These are phyloP conservation scores for Neonectria neomacrospora DNA, from an alignment of 2,329 filamentous ascomycete species.

Conservation along the genomic window DNA sequence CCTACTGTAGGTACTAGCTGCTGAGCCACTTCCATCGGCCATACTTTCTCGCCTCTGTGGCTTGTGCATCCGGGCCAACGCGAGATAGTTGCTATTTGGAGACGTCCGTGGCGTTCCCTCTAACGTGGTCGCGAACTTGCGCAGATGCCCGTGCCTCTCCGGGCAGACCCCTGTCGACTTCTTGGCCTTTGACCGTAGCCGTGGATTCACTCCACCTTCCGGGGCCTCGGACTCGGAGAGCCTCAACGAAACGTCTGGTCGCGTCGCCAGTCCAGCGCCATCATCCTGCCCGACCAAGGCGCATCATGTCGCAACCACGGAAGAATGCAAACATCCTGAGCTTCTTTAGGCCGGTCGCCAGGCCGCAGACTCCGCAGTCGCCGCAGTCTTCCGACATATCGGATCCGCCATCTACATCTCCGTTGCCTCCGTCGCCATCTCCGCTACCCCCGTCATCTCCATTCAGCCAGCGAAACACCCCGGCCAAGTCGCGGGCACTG, in stretches of 20 bases:
- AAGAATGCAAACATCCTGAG: conserved; percentile 51
- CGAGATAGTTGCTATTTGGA: background rate
- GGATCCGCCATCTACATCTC: conserved; percentile 29
- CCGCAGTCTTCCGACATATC: conserved; percentile 21
- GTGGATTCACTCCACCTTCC: conserved; percentile 1
- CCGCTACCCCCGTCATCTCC: conserved; percentile 42
- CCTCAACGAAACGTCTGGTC: conserved; percentile 3
- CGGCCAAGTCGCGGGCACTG: conserved; percentile 33
- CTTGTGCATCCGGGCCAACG: background rate
- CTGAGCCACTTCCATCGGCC: background rate
- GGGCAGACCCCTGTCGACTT: background rate
- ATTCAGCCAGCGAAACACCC: conserved; percentile 42
- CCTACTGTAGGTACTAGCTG: background rate
- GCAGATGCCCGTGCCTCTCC: background rate
- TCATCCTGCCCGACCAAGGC: conserved; percentile 1
- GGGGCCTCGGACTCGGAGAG: conserved; percentile 5
- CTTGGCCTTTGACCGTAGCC: background rate
- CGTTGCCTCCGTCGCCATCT: conserved; percentile 38
- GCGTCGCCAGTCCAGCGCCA: background rate
- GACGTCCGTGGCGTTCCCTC: background rate
- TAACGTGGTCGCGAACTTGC: background rate
- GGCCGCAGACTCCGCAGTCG: conserved; percentile 26
- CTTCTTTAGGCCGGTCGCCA: conserved; percentile 52
- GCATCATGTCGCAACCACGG: conserved; percentile 38
- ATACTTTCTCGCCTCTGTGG: background rate